These are phyloP conservation scores for Rhodotorula diobovata DNA, from an alignment of 768 basidiomycete genomes.

Conservation along the genomic window DNA sequence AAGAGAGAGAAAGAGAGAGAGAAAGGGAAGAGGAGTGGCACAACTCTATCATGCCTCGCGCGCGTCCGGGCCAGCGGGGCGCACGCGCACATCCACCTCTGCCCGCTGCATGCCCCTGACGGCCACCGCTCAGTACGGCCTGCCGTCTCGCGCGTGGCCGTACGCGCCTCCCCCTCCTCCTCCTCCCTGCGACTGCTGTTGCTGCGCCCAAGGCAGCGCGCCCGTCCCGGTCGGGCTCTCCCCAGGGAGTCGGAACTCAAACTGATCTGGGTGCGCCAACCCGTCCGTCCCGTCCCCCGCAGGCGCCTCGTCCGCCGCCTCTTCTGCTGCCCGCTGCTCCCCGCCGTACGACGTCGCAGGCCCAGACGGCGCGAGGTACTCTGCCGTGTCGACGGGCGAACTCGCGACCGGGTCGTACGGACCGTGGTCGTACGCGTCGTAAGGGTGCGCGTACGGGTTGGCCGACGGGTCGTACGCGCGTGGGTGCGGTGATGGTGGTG, in stretches of 20 bases:
- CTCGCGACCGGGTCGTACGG: constrained; percentile 17
- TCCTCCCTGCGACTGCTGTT: no score
- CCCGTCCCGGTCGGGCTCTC: neutral
- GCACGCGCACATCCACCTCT: no score
- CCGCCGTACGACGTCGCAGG: no score
- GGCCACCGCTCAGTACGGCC: neutral
- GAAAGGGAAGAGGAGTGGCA: no score
- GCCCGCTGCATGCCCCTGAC: neutral
- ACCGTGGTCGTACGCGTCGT: neutral
- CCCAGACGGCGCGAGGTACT: constrained; percentile 1
- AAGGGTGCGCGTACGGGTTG: neutral
- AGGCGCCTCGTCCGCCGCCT: neutral
- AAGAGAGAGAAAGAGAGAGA: no score
- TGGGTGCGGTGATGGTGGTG: neutral
- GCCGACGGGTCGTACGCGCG: no score
- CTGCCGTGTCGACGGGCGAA: neutral
- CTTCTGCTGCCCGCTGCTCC: no score
- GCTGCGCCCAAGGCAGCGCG: neutral
- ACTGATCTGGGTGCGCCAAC: constrained; percentile 34
- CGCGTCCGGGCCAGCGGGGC: neutral
- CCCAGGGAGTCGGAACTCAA: constrained; percentile 14
- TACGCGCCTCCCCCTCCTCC: no score
- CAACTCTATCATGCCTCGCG: no score
- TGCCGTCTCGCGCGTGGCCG: neutral
- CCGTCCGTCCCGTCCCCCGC: constrained; percentile 5